Percentiles rank a stretch among this genome's conserved stretches.
Evolutionary conservation across 495 filamentous ascomycete species (phyloP).

Genomic region (Penicillium paradoxum): DNA sequence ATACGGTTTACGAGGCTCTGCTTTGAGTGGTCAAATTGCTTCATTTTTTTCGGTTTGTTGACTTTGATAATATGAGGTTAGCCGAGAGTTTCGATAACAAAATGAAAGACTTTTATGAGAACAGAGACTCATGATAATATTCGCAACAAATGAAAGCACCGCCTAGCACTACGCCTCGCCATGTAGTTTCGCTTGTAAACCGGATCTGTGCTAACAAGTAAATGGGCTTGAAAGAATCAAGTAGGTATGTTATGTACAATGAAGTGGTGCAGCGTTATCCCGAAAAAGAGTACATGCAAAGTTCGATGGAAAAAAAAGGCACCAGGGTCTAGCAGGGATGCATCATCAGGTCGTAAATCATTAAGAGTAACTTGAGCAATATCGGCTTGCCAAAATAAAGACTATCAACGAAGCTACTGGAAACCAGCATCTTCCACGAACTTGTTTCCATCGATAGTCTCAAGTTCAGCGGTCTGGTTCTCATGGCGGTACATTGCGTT

Average conservation of each 20-base stretch:
- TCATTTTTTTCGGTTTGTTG: too few species aligned
- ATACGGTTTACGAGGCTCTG: too few species aligned
- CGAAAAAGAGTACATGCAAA: background rate
- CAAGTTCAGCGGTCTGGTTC: slow-evolving; percentile 24
- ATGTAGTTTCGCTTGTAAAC: background rate
- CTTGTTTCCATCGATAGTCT: slow-evolving; percentile 20
- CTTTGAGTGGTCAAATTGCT: too few species aligned
- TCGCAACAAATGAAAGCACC: background rate
- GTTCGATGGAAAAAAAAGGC: background rate
- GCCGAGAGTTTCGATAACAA: too few species aligned
- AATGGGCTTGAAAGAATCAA: background rate
- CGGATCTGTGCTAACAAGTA: background rate
- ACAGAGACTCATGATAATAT: too few species aligned
- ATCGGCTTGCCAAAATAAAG: background rate
- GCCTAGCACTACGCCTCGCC: background rate
- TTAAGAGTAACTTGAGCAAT: slow-evolving; percentile 1
- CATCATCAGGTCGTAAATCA: slow-evolving; percentile 15
- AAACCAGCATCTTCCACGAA: background rate
- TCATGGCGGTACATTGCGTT: slow-evolving; percentile 45
- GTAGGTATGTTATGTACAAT: background rate
- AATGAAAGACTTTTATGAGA: too few species aligned
- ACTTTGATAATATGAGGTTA: too few species aligned
- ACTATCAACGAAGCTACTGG: background rate
- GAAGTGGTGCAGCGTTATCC: background rate
- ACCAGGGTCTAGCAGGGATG: background rate